Base-by-base conservation (phyloP, 2,329 filamentous ascomycete genomes). In the Phialocephala subalpina region DNA sequence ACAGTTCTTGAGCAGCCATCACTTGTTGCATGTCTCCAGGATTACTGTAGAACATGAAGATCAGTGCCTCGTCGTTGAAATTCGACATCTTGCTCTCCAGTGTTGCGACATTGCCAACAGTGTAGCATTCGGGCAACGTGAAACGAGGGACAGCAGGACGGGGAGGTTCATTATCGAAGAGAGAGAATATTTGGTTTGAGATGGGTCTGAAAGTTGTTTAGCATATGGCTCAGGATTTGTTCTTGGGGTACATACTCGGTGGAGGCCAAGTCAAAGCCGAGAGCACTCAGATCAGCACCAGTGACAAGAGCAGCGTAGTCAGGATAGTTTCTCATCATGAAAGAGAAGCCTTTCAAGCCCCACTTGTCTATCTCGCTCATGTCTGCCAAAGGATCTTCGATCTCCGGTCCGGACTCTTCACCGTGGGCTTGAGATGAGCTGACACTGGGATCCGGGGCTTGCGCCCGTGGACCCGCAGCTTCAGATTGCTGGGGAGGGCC, bases 1-100 rank as follows among this genome's bases (percentile, higher is more conserved):
- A 90, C 87, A 91, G 80, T 75, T 90, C 87, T 47, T 83, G 80
- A 0, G 88, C 88, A 2, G 88, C 88, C 78, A 89, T 79, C 57
- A 88, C 84, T 74, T 91, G 88, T 75, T 89, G 87, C 40, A 85
- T 74, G 72, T 90, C 88, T 53, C 84, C 81, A 8, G 88, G 86
- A 66, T 86, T 89, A 77, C 86, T 89, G 77, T 91, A 90, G 73
- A 91, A 91, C 69, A 91, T 90, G 83, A 86, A 90, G 77, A 91
- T 87, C 57, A 91, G 78, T 0, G 88, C 90, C 77, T 91, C 88
- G 69, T 91, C 88, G 70, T 90, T 90, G 77, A 91, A 90, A 69
- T 84, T 89, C 47, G 82, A 81, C 58, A 90, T 88, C 77, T 90
- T 90, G 71, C 83, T 87, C 67, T 90, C 87, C 60, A 91, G 84